Evolutionary conservation across 345 rosid genomes (phyloP).

Genomic region (Salix koriyanagi): DNA sequence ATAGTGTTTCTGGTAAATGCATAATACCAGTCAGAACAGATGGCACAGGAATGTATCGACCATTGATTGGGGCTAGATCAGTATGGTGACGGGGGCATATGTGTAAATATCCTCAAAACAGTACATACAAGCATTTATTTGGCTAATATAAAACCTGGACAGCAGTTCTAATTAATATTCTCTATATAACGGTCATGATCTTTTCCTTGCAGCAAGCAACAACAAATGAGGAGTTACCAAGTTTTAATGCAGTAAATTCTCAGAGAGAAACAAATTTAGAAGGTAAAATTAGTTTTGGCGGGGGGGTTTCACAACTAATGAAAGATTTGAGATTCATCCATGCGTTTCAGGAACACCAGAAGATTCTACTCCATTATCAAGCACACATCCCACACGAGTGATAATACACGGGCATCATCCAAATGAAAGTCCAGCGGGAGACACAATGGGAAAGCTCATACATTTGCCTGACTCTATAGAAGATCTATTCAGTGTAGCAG

Average conservation of each 20-base stretch:
- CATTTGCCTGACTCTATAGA: slow-evolving; percentile 62
- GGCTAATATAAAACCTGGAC: background rate
- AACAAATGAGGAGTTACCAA: slow-evolving; percentile 38
- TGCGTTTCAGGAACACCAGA: slow-evolving; percentile 39
- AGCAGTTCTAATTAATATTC: background rate
- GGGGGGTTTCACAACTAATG: background rate
- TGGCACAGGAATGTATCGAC: background rate
- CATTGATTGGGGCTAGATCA: background rate
- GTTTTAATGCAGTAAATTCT: slow-evolving; percentile 28
- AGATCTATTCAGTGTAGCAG: slow-evolving; percentile 68
- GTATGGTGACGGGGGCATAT: background rate
- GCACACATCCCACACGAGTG: slow-evolving; percentile 44
- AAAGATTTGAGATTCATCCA: background rate
- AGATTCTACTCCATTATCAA: slow-evolving; percentile 24
- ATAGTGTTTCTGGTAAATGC: background rate
- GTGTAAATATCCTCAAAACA: background rate
- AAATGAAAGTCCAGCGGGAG: slow-evolving; percentile 30
- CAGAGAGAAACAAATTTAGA: slow-evolving; percentile 31
- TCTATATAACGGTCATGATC: slow-evolving; percentile 12
- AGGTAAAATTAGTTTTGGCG: slow-evolving; percentile 37
- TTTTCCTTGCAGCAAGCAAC: slow-evolving; percentile 40
- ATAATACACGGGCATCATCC: slow-evolving; percentile 75
- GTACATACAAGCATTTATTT: background rate
- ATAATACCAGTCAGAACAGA: background rate
- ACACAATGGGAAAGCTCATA: slow-evolving; percentile 53